Evolutionary conservation across 768 basidiomycete genomes (phyloP), one percentile per base, ranked within the genome.

Genomic region (Phaeotremella skinneri): DNA sequence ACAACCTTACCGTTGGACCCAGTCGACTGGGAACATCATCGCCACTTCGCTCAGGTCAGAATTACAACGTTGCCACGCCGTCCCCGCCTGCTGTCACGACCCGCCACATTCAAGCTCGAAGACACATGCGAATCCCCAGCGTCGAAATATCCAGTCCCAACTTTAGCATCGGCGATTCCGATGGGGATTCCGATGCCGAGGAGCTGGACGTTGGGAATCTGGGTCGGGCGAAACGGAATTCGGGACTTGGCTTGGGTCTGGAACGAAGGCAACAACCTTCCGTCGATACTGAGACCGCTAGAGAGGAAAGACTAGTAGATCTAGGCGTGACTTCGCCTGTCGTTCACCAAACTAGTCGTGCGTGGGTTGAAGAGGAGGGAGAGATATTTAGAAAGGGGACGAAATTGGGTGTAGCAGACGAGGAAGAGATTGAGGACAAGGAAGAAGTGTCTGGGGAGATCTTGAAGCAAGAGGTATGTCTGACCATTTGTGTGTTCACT

Each of bases 311-410:
- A 20, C 9, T 9, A 17, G 11, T 64, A 50, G 45, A 45, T 37
- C 66, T 67, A 13, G 53, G 57, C 9, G 41, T 52, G 20, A 25
- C 55, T 29, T 58, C 56, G 52, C 68, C 70, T 17, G 68, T 69
- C 45, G 69, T 65, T n/a, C n/a, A n/a, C 25, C 42, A 63, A 49
- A 61, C 60, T 39, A 69, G 67, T 39, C 55, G 58, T 43, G 85
- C 82, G 52, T 90, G 89, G 87, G 87, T 93, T 0, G 89, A 85
- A 55, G 96, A 98, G 74, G 96, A 99, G 74, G 91, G 91, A 0
- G 94, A 98, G 78, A 88, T 98, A 39, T 97, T 97, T 80, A 81
- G 93, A 41, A 93, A 94, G 71, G 91, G 92, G 0, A 85, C 83
- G 9, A 87, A 86, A 2, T 79, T 97, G 20, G 76, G 78, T 0